Percentiles rank a stretch among this genome's conserved stretches.
Evolutionary conservation across 345 rosid genomes (phyloP).

Genomic region (Gossypium turneri): DNA sequence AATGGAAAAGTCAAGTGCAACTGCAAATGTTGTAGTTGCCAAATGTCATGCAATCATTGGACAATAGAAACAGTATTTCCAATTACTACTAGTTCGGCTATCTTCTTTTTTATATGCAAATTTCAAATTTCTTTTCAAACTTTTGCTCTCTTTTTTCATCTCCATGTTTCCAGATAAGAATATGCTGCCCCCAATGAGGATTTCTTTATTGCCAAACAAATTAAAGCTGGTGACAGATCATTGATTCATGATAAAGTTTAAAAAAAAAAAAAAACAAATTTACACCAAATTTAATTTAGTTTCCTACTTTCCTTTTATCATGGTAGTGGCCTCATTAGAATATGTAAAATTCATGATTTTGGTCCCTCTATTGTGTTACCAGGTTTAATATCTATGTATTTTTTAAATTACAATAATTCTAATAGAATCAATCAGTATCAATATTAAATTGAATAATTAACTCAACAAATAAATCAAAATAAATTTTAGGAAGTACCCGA

Average conservation of each 20-base stretch:
- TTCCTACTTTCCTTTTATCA: no score
- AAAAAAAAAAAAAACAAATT: no score
- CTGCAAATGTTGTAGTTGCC: background rate
- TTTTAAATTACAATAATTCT: no score
- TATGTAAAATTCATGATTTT: no score
- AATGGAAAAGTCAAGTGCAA: conserved; percentile 3
- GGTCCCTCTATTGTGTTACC: no score
- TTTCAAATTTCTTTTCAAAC: background rate
- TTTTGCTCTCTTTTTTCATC: background rate
- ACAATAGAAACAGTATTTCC: background rate
- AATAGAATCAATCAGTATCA: no score
- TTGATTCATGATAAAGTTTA: no score
- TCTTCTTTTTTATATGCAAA: background rate
- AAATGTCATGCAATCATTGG: background rate
- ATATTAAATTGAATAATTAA: no score
- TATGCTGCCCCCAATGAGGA: background rate
- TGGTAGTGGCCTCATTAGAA: no score
- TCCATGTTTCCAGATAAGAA: background rate
- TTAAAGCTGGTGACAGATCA: background rate
- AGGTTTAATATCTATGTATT: no score
- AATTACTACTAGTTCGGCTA: background rate
- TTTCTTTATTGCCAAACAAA: background rate
- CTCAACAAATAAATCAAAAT: no score
- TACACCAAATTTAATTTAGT: background rate
- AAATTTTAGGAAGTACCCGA: no score